Conservation (phyloP, 331 rosid genomes). For the Rhamnella rubrinervis region DNA sequence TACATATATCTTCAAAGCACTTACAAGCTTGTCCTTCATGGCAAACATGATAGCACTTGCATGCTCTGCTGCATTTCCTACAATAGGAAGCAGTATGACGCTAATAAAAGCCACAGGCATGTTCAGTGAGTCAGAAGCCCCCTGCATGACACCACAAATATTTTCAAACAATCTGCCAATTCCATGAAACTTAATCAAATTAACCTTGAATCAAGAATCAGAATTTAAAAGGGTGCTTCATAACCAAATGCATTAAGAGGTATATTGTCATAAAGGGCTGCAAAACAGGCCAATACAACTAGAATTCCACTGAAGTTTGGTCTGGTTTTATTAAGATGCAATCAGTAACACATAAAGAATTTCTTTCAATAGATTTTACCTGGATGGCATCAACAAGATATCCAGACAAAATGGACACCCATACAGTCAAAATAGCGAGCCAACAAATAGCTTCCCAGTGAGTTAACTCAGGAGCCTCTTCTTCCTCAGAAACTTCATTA, state of each 20-base stretch:
- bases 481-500: constrained; percentile 25
- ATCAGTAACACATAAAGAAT: neutral
- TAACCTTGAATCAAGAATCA: neutral
- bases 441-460: constrained; percentile 52
- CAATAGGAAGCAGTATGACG: constrained; percentile 89
- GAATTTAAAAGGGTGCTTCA: neutral
- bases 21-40: constrained; percentile 93
- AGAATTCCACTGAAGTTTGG: neutral
- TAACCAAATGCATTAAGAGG: neutral
- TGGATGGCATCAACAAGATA: constrained; percentile 51
- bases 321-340: neutral
- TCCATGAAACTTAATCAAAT: neutral
- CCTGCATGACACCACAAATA: constrained; percentile 54
- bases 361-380: constrained; percentile 22
- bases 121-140: constrained; percentile 78
- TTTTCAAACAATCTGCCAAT: neutral
- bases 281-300: neutral
- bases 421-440: constrained; percentile 48
- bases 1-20: constrained; percentile 34
- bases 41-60: constrained; percentile 99
- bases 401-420: constrained; percentile 51
- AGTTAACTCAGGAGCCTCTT: constrained; percentile 40
- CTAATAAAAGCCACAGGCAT: constrained; percentile 90
- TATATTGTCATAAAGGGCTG: neutral
- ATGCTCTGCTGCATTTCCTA: constrained; percentile 96